phyloP scores from a whole-genome alignment of 2,329 filamentous ascomycete species.

The Sordariomycetes sp. region DNA sequence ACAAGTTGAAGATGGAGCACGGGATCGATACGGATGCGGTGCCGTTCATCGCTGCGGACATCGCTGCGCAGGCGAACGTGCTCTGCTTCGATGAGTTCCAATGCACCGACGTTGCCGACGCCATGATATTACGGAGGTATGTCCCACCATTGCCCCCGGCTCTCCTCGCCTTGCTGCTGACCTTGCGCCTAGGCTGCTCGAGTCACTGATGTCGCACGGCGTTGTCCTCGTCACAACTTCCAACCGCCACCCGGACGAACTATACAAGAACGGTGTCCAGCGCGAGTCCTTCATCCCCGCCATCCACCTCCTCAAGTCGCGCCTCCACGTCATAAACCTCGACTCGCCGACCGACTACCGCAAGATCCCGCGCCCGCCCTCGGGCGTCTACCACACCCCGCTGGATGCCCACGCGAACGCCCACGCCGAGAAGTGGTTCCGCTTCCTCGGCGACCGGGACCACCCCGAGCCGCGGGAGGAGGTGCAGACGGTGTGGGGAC shows the following conservation, averaged over 20 bases:
- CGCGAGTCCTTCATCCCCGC: conserved; percentile 91
- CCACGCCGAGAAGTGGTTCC: conserved; percentile 93
- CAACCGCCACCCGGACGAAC: conserved; percentile 89
- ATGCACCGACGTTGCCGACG: conserved; percentile 95
- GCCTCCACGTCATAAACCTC: conserved; percentile 83
- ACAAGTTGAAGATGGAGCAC: conserved; percentile 79
- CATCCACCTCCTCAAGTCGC: conserved; percentile 79
- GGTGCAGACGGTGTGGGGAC: conserved; percentile 81
- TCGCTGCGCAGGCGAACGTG: conserved; percentile 74
- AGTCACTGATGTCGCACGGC: conserved; percentile 90
- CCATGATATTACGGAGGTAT: conserved; percentile 84
- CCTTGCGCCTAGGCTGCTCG: conserved; percentile 52
- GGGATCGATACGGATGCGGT: conserved; percentile 85
- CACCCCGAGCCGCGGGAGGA: conserved; percentile 65
- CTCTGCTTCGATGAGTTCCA: conserved; percentile 99
- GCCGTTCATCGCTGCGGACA: conserved; percentile 88
- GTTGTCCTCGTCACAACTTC: conserved; percentile 93
- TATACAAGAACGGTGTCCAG: conserved; percentile 98
- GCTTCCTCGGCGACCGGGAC: conserved; percentile 78
- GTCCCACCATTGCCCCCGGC: conserved; percentile 5
- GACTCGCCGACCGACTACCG: conserved; percentile 95
- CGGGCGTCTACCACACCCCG: conserved; percentile 86
- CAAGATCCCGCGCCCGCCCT: conserved; percentile 87
- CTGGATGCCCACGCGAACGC: conserved; percentile 66
- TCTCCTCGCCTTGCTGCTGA: background rate